Evolutionary conservation across 768 basidiomycete genomes (phyloP).

Genomic region (Russula compacta): DNA sequence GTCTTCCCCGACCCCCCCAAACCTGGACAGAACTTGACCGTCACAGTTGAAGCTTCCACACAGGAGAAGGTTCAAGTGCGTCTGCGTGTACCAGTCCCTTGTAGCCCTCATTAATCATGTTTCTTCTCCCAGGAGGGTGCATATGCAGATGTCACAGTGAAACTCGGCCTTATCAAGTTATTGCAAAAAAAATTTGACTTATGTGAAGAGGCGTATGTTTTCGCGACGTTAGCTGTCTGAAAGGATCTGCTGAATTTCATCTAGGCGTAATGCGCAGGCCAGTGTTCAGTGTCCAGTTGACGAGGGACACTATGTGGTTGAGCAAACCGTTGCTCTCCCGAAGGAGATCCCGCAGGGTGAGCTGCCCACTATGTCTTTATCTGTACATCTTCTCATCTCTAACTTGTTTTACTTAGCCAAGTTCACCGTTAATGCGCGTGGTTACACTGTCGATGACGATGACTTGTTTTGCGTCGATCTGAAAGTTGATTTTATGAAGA

Average conservation of each 20-base stretch:
- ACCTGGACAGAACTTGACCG: slow-evolving; percentile 82
- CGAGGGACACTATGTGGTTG: slow-evolving; percentile 58
- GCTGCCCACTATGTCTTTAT: slow-evolving; percentile 5
- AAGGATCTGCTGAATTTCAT: not conserved
- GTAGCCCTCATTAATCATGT: not conserved
- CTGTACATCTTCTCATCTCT: not conserved
- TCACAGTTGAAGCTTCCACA: slow-evolving; percentile 61
- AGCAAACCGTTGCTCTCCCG: slow-evolving; percentile 79
- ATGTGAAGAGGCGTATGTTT: slow-evolving; percentile 87
- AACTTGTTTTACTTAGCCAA: slow-evolving; percentile 51
- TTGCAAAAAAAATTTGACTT: slow-evolving; percentile 76
- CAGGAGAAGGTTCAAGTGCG: slow-evolving; percentile 55
- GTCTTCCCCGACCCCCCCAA: slow-evolving; percentile 83
- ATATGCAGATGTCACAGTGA: slow-evolving; percentile 82
- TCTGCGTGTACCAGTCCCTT: not conserved
- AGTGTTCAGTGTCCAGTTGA: slow-evolving; percentile 79
- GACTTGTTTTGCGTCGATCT: slow-evolving; percentile 76
- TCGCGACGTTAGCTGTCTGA: not conserved
- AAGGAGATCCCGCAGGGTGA: slow-evolving; percentile 82
- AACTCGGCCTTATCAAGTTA: slow-evolving; percentile 90
- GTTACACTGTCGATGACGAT: slow-evolving; percentile 62
- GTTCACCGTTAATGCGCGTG: slow-evolving; percentile 62
- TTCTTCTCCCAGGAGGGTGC: slow-evolving; percentile 67
- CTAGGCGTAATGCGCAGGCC: slow-evolving; percentile 65
- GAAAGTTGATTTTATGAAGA: slow-evolving; percentile 62